Evolutionary conservation across 73 alveolate genomes (phyloP).

Genomic region (Paramecium biaurelia): DNA sequence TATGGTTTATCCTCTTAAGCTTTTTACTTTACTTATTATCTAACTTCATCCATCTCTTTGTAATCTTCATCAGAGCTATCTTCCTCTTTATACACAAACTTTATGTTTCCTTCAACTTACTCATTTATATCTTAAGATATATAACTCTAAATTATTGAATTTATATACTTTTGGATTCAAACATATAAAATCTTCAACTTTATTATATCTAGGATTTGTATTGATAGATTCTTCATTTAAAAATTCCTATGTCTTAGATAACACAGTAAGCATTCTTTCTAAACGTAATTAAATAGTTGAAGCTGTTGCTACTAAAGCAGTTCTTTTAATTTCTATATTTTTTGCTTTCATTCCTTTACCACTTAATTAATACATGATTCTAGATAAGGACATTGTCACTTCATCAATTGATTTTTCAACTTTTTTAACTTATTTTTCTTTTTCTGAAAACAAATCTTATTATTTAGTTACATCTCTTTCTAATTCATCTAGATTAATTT

Average conservation of each 20-base stretch:
- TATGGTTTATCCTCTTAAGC: background rate
- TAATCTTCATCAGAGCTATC: background rate
- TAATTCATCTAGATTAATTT: background rate
- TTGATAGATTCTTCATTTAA: conserved; percentile 10
- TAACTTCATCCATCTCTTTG: background rate
- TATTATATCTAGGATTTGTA: background rate
- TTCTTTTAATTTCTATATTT: background rate
- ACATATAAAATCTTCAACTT: background rate
- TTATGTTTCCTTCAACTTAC: background rate
- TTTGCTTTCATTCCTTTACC: background rate
- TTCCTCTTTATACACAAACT: background rate
- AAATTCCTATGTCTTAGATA: conserved; percentile 8
- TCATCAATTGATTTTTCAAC: conserved; percentile 14
- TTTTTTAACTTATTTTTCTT: conserved; percentile 21
- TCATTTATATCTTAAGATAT: background rate
- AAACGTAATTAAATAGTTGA: background rate
- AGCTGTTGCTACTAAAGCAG: background rate
- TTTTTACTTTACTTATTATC: background rate
- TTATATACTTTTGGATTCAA: background rate
- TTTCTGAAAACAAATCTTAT: background rate
- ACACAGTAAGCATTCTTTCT: conserved; percentile 30
- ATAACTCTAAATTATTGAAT: background rate
- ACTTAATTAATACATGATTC: background rate
- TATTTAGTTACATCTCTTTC: background rate
- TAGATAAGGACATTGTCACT: background rate